Conservation (phyloP, 768 basidiomycete species). For the Kwoniella mangroviensis region DNA sequence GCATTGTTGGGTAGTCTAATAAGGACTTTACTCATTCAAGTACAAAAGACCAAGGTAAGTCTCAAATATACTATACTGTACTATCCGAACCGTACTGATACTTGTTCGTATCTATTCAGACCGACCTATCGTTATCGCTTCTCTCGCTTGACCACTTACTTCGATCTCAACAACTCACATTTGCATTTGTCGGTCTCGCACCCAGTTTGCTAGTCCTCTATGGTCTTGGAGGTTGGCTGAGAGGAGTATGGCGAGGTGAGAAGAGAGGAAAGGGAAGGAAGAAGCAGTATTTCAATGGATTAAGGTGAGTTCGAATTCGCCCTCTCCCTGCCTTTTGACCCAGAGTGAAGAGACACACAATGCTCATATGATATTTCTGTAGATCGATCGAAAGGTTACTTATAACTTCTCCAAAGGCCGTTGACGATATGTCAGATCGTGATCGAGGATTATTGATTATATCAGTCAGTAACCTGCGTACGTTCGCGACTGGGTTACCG, state of each 20-base stretch:
- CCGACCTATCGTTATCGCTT: conserved; percentile 88
- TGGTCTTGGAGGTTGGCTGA: conserved; percentile 65
- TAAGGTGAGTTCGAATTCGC: conserved; percentile 63
- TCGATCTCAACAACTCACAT: conserved; percentile 91
- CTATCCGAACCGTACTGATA: not conserved
- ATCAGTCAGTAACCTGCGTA: conserved; percentile 48
- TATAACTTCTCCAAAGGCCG: conserved; percentile 46
- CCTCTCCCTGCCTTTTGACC: not conserved
- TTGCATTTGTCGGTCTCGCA: conserved; percentile 95
- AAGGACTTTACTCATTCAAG: conserved; percentile 83
- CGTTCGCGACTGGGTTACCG: conserved; percentile 52
- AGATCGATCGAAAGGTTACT: conserved; percentile 54
- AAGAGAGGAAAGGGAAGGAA: conserved; percentile 60
- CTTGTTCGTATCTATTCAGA: conserved; percentile 61
- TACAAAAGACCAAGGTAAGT: conserved; percentile 91
- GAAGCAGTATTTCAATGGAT: conserved; percentile 68
- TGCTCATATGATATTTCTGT: not conserved
- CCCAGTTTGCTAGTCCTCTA: conserved; percentile 84
- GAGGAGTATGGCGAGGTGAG: conserved; percentile 67
- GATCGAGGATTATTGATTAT: conserved; percentile 55
- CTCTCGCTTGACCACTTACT: conserved; percentile 90
- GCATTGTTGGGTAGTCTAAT: conserved; percentile 79
- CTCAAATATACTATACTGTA: not conserved
- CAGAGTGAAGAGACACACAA: not conserved
- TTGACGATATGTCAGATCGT: conserved; percentile 49